Percentiles rank a stretch among this genome's conserved stretches.
phyloP scores from a whole-genome alignment of 2,329 filamentous ascomycete genomes.

The Colletotrichum graminicola region DNA sequence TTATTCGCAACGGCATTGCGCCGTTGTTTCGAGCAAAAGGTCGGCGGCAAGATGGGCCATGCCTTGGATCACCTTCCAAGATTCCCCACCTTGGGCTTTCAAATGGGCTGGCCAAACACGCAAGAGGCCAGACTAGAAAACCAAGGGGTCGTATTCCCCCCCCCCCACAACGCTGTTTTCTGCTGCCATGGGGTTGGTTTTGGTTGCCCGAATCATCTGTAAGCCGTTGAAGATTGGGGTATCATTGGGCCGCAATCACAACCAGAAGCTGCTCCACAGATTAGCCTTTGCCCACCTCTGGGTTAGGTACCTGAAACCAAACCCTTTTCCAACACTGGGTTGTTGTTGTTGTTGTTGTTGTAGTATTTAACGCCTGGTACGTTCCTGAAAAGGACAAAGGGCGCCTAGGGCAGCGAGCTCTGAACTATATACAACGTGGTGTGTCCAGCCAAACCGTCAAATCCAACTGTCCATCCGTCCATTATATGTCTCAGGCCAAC shows the following conservation, averaged over 20 bases:
- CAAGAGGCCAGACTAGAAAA: not conserved
- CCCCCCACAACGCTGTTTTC: not conserved
- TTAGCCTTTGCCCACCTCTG: not conserved
- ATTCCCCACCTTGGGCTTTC: not conserved
- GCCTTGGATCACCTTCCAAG: too few species aligned
- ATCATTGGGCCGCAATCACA: not conserved
- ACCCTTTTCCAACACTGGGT: too few species aligned
- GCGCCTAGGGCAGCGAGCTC: too few species aligned
- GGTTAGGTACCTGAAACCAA: not conserved
- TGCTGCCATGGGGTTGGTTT: not conserved
- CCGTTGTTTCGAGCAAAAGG: not conserved
- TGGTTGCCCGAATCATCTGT: not conserved
- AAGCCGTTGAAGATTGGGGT: not conserved
- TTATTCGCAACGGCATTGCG: not conserved
- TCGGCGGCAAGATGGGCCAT: not conserved
- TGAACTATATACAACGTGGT: too few species aligned
- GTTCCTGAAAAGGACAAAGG: too few species aligned
- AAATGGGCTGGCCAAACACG: not conserved
- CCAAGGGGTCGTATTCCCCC: not conserved
- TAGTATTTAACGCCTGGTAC: too few species aligned
- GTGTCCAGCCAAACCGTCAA: too few species aligned
- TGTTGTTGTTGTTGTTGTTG: too few species aligned
- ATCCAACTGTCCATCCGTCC: too few species aligned
- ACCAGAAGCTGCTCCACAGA: not conserved
- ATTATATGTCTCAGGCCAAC: too few species aligned